Percentiles rank a stretch among this genome's conserved stretches.
Evolutionary conservation across 345 rosid species (phyloP).

Genomic region (Euphorbia peplus): DNA sequence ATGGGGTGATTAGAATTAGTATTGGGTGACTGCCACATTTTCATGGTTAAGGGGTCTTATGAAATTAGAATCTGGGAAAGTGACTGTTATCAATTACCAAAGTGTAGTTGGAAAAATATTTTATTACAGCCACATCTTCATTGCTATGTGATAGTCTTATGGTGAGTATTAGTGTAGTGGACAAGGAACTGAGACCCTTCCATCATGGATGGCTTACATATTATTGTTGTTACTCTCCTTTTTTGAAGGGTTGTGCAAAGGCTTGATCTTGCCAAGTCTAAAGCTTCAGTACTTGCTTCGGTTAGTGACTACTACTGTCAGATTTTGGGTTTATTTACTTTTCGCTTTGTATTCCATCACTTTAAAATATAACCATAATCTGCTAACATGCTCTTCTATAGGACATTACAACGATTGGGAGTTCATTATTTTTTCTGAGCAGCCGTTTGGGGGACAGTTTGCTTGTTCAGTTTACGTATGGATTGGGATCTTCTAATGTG

Average conservation of each 20-base stretch:
- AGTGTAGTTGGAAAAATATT: background rate
- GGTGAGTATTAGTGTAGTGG: background rate
- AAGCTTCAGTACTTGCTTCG: slow-evolving; percentile 96
- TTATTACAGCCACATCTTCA: background rate
- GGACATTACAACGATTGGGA: slow-evolving; percentile 83
- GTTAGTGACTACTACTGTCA: slow-evolving; percentile 45
- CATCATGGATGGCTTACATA: slow-evolving; percentile 13
- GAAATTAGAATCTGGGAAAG: background rate
- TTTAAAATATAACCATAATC: slow-evolving; percentile 6
- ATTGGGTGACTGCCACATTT: background rate
- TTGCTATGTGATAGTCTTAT: background rate
- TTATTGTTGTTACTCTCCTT: slow-evolving; percentile 23
- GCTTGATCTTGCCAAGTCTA: slow-evolving; percentile 93
- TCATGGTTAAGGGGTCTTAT: background rate
- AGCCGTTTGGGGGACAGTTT: slow-evolving; percentile 98
- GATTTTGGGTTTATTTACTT: slow-evolving; percentile 5
- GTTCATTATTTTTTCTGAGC: slow-evolving; percentile 76
- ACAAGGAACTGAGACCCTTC: slow-evolving; percentile 1
- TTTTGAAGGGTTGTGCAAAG: slow-evolving; percentile 86
- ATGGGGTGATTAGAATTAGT: background rate
- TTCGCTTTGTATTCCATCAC: slow-evolving; percentile 14
- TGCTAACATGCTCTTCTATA: slow-evolving; percentile 36
- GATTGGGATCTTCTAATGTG: slow-evolving; percentile 56
- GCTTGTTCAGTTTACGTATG: slow-evolving; percentile 79
- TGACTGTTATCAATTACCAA: background rate